Percentiles rank a stretch among this genome's conserved stretches.
Conservation (phyloP, 805 yeast species). For the Saccharomycopsis sp. region DNA sequence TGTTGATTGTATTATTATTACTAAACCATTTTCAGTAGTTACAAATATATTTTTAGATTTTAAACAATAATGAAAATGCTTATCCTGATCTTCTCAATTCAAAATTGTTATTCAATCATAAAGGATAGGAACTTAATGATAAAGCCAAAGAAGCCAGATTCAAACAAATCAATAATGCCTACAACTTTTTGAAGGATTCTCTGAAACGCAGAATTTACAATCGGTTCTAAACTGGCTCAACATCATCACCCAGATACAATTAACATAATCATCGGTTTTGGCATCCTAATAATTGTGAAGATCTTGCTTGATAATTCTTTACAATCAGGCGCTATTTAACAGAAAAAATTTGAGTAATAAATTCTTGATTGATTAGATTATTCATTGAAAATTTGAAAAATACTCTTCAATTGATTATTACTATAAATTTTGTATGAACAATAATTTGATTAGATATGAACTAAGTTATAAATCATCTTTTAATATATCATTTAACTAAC, state of each 20-base stretch:
- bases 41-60: conserved; percentile 90
- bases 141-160: conserved; percentile 28
- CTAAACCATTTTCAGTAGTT: conserved; percentile 34
- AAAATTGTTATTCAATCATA: conserved; percentile 8
- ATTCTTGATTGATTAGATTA: too few species aligned
- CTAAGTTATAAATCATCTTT: too few species aligned
- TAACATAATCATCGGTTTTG: conserved; percentile 28
- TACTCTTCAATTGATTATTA: too few species aligned
- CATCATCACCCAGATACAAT: conserved; percentile 1
- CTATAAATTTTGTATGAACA: too few species aligned
- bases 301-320: too few species aligned
- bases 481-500: too few species aligned
- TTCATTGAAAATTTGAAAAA: too few species aligned
- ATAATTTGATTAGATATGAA: too few species aligned
- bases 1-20: neutral
- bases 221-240: conserved; percentile 30
- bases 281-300: conserved; percentile 44
- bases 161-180: conserved; percentile 28
- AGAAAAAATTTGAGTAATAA: too few species aligned
- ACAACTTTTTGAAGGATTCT: conserved; percentile 26
- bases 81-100: conserved; percentile 35
- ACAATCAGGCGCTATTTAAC: too few species aligned
- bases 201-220: conserved; percentile 25
- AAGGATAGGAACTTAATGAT: conserved; percentile 18
- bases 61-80: conserved; percentile 77